Evolutionary conservation across 495 filamentous ascomycete genomes (phyloP), one percentile per base, ranked within the genome.

Genomic region (Penicillium egyptiacum): DNA sequence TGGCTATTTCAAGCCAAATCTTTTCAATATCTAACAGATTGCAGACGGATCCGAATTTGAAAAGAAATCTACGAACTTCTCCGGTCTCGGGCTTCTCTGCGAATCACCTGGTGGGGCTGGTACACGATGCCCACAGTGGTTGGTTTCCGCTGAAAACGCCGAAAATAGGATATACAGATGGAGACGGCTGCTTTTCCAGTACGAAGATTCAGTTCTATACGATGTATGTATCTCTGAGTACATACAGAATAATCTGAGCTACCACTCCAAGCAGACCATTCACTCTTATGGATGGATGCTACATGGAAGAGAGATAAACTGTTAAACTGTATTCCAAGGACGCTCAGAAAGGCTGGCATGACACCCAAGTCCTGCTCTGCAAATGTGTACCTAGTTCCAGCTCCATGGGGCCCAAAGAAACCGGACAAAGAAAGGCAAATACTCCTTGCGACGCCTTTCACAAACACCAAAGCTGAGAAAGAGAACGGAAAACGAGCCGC

Each of bases 381-480:
- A 8, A 8, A 17, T 39, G 16, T 39, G 6, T 17, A 39, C 16
- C 43, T 46, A 5, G 23, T 9, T 47, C 43, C 46, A 26, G 10
- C 26, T 33, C 7, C 26, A 35, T 44, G 9, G 37, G 7, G 40
- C 10, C 22, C 45, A 50, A 51, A 16, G 75, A 57, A 89, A 30
- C 25, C 4, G 80, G 89, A 62, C 7, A 73, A 90, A 64, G 5
- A 75, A 79, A 50, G 88, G 79, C 64, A 85, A 79, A 56, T 77
- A 65, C 49, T 79, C 85, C 55, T 48, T 55, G 28, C 11, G 69
- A 74, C 69, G 66, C 71, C 70, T 44, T 55, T 56, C 50, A 42
- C 30, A 55, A 64, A 59, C 60, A 60, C 63, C 57, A 22, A 23
- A 53, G 60, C 59, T 53, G 43, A 26, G 40, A 47, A 59, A 56